These are phyloP conservation scores for Fusarium burgessii DNA, from an alignment of 2,329 filamentous ascomycete species.

Conservation along the genomic window DNA sequence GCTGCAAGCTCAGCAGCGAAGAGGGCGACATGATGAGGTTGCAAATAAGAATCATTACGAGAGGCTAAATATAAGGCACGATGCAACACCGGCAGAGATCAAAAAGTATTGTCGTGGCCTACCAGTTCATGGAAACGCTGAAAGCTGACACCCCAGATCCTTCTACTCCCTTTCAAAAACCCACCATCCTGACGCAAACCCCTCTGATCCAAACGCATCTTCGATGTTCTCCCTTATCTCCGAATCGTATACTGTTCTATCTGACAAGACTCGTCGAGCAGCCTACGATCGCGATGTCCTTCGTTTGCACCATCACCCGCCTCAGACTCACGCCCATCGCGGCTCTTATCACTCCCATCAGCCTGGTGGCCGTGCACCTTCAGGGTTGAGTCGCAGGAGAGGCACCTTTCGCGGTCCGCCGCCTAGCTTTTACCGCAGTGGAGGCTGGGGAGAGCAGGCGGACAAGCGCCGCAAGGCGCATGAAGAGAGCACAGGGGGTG, in stretches of 20 bases:
- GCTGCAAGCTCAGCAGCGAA: conserved; percentile 27
- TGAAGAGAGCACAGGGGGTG: conserved; percentile 55
- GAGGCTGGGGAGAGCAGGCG: conserved; percentile 78
- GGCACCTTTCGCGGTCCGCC: conserved; percentile 86
- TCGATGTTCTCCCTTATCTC: conserved; percentile 84
- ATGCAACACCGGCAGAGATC: conserved; percentile 80
- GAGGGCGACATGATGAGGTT: conserved; percentile 35
- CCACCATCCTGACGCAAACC: conserved; percentile 94
- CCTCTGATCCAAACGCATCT: conserved; percentile 75
- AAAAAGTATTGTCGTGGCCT: conserved; percentile 72
- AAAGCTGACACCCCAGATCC: conserved; percentile 57
- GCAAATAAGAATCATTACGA: conserved; percentile 79
- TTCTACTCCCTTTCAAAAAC: conserved; percentile 94
- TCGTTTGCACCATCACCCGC: conserved; percentile 53
- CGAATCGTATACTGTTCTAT: conserved; percentile 84
- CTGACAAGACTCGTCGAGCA: conserved; percentile 77
- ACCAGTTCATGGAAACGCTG: background rate
- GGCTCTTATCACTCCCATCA: conserved; percentile 72
- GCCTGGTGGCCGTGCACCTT: conserved; percentile 81
- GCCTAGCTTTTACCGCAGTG: conserved; percentile 86
- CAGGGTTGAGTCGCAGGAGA: conserved; percentile 81
- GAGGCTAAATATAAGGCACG: conserved; percentile 76
- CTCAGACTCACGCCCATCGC: conserved; percentile 50
- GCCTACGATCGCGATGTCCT: conserved; percentile 82
- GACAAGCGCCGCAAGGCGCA: conserved; percentile 69